Evolutionary conservation across 805 yeast species (phyloP).

Genomic region (Schwanniomyces occidentalis): DNA sequence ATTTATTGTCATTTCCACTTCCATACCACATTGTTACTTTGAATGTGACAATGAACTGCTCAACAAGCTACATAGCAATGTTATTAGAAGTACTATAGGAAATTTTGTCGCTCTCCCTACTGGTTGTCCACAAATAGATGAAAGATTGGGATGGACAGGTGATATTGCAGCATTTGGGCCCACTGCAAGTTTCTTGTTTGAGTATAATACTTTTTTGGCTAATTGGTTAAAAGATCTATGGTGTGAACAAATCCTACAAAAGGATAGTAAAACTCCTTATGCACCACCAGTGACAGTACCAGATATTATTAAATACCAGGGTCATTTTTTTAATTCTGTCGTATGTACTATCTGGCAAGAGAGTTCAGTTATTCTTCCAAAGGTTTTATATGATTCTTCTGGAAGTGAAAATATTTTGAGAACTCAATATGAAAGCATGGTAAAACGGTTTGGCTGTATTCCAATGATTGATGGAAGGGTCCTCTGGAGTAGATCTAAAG

Average conservation of each 20-base stretch:
- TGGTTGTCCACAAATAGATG: too few species aligned
- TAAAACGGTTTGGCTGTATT: background rate
- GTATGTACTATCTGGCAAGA: conserved; percentile 1
- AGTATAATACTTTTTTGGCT: too few species aligned
- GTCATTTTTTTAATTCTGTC: background rate
- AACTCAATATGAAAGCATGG: conserved; percentile 1
- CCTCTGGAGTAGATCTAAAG: background rate
- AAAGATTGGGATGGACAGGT: too few species aligned
- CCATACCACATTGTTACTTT: too few species aligned
- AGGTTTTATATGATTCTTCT: background rate
- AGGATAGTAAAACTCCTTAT: background rate
- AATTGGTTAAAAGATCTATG: background rate
- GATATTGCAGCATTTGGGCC: too few species aligned
- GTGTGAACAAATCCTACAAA: conserved; percentile 1
- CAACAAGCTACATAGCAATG: too few species aligned
- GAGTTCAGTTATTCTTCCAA: conserved; percentile 1
- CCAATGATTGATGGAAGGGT: background rate
- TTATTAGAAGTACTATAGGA: too few species aligned
- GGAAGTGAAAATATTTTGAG: background rate
- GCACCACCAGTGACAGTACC: background rate
- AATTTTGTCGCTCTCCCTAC: too few species aligned
- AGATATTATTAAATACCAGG: background rate
- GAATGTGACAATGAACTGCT: too few species aligned
- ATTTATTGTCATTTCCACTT: too few species aligned
- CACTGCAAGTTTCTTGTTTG: too few species aligned